These are phyloP conservation scores for Colletotrichum gloeosporioides DNA, from an alignment of 2,329 filamentous ascomycete species.

Conservation along the genomic window DNA sequence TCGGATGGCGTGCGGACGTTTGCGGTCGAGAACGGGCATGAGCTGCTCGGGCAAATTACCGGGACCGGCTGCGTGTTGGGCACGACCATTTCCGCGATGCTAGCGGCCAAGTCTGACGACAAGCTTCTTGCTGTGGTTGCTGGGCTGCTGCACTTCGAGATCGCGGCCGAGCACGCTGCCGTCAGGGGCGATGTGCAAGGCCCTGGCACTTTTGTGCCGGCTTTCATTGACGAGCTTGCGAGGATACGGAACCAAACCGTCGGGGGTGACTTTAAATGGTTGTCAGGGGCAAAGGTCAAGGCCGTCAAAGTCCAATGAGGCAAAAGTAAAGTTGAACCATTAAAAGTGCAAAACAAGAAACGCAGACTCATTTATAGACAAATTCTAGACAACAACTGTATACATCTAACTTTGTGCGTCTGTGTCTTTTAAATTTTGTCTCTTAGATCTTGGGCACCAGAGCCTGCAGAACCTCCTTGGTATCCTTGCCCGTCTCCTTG, in stretches of 20 bases:
- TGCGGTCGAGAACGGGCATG: conserved; percentile 78
- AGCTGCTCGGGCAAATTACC: conserved; percentile 72
- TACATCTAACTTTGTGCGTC: background rate
- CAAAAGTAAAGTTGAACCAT: background rate
- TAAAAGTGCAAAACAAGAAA: background rate
- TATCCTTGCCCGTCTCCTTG: conserved; percentile 76
- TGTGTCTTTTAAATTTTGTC: too few species aligned
- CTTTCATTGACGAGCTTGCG: conserved; percentile 78
- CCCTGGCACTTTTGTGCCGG: conserved; percentile 85
- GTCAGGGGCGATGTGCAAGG: conserved; percentile 71
- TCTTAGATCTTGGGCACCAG: conserved; percentile 66
- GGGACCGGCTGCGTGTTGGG: conserved; percentile 88
- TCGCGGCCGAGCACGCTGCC: conserved; percentile 73
- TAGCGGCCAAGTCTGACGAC: conserved; percentile 68
- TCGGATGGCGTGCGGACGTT: conserved; percentile 75
- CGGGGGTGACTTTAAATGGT: conserved; percentile 55
- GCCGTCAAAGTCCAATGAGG: conserved; percentile 32
- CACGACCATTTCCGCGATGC: conserved; percentile 77
- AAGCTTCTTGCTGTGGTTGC: conserved; percentile 76
- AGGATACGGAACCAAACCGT: conserved; percentile 53
- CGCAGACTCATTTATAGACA: background rate
- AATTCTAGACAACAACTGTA: background rate
- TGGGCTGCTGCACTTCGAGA: conserved; percentile 78
- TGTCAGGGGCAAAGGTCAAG: conserved; percentile 55
- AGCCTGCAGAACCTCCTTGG: conserved; percentile 69